Base-by-base conservation (phyloP, 2,329 filamentous ascomycete genomes). In the Fusarium annulatum region DNA sequence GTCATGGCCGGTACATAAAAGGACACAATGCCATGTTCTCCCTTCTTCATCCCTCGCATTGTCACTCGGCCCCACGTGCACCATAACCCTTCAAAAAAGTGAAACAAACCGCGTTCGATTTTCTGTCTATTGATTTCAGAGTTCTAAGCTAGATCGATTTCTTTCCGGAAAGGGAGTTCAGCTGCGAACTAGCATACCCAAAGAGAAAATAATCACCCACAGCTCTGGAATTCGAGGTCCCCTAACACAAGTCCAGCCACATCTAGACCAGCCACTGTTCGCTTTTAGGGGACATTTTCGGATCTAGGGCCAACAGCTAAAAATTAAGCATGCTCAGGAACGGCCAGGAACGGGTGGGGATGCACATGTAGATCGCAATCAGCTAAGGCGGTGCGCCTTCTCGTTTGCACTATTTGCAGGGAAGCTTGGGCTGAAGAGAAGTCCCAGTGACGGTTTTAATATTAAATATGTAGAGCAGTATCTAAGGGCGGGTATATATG, bases 311-410 rank as follows among this genome's bases (percentile, higher is more conserved):
- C 34, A 2, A 30, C 34, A 52, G 45, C 16, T 42, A 23, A 19
- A 26, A 28, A n/a, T 8, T 21, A 36, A 19, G n/a, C 9, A 45
- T 42, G 28, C 49, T 33, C 34, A 56, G 57, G 49, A 21, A 51
- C 42, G 36, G 42, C 12, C 43, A 56, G 55, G 38, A 3, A 56
- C 49, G 1, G 12, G 58, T 64, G 64, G 43, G 28, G 43, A 39
- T 30, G 16, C 33, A 34, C 33, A 26, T 39, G 64, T 26, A 48
- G 51, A 64, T 69, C 67, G 9, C 19, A 69, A 69, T 69, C 28
- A 52, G 30, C 9, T 26, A 19, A 10, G 23, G 21, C 26, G 19
- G 21, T 11, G 30, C 34, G 16, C 18, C 19, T 42, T 33, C 23
- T 58, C 30, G 41, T 49, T 36, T 49, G 23, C 55, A 30, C 21